phyloP scores from a whole-genome alignment of 2,329 filamentous ascomycete species.

The Sclerotinia nivalis region DNA sequence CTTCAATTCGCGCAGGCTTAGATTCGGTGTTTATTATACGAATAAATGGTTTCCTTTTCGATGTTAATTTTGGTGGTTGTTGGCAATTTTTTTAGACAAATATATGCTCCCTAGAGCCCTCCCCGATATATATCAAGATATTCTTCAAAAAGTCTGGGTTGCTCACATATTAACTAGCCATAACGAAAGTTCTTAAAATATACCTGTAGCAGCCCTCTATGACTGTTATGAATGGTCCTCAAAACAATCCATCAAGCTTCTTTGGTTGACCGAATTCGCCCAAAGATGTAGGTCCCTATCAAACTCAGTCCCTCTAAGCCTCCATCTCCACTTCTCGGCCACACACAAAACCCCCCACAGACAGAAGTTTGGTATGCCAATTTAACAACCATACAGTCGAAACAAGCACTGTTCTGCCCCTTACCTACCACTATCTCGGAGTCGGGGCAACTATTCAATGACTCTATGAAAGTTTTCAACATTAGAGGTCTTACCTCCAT shows the following conservation, averaged over 20 bases:
- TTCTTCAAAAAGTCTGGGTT: background rate
- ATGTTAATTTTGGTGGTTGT: slow-evolving; percentile 28
- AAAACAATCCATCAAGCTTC: background rate
- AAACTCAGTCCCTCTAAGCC: no score
- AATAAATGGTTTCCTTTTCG: slow-evolving; percentile 25
- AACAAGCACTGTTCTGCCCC: background rate
- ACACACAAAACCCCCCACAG: no score
- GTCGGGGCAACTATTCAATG: slow-evolving; percentile 23
- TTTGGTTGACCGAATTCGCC: background rate
- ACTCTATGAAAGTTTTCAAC: background rate
- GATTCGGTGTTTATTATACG: background rate
- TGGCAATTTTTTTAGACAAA: slow-evolving; percentile 26
- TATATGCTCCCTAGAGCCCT: slow-evolving; percentile 22
- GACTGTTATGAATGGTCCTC: background rate
- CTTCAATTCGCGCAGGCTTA: background rate
- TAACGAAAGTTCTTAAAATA: no score
- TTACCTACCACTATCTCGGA: slow-evolving; percentile 23
- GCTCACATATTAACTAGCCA: background rate
- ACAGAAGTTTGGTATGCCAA: background rate
- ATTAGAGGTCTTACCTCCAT: background rate
- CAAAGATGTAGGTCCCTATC: background rate
- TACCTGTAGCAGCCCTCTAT: background rate
- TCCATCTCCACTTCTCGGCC: background rate
- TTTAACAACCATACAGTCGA: background rate
- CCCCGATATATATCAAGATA: background rate